These are phyloP conservation scores for Zychaea mexicana DNA, from an alignment of 371 early-diverging fungal genomes.

Conservation along the genomic window DNA sequence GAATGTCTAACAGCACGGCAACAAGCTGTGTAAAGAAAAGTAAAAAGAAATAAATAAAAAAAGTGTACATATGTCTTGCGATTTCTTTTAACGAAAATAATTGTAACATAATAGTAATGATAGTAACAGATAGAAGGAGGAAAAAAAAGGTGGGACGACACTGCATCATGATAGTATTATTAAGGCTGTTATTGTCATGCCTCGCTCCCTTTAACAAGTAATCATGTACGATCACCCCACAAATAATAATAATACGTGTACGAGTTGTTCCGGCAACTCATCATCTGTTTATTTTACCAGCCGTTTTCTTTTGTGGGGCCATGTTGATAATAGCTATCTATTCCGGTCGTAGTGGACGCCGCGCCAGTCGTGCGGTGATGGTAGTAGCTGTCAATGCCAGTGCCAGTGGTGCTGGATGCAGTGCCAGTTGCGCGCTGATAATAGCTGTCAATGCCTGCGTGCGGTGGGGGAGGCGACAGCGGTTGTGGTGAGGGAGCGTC, in stretches of 20 bases:
- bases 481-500: background rate
- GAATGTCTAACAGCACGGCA: slow-evolving; percentile 10
- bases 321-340: background rate
- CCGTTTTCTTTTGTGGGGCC: background rate
- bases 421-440: background rate
- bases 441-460: background rate
- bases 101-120: background rate
- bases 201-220: background rate
- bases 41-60: background rate
- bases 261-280: background rate
- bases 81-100: background rate
- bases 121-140: background rate
- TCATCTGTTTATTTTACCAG: too few species aligned
- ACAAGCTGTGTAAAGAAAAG: slow-evolving; percentile 5
- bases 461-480: background rate
- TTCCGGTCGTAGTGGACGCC: background rate
- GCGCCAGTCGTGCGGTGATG: background rate
- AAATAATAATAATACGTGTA: background rate
- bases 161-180: background rate
- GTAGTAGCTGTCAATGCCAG: background rate
- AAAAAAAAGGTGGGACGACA: slow-evolving; percentile 1
- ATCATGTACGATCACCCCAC: background rate
- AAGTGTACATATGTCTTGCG: background rate
- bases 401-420: background rate
- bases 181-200: background rate